Evolutionary conservation across 805 yeast genomes (phyloP), one percentile per base, ranked within the genome.

Genomic region (Clavispora vitiphila): DNA sequence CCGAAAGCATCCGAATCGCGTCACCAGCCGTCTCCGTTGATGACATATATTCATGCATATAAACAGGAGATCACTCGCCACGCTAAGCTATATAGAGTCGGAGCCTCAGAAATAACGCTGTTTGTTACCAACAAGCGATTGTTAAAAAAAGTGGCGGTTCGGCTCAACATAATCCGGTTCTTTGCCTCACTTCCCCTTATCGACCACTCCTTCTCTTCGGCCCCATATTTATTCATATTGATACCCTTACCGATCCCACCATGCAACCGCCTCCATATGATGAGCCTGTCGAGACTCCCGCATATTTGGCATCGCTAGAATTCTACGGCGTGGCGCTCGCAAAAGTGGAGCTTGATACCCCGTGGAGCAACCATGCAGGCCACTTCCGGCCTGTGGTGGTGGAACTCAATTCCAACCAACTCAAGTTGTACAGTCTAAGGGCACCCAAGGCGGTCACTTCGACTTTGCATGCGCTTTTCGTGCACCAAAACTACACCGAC

Each of bases 351-450:
- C 64, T 67, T 39, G 44, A 46, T 5, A 62, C 71, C 2, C 74
- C 74, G 0, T 69, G 60, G 53, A 60, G 55, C 41, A 53, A 45
- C 38, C 51, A 56, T 7, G 42, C 52, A 16, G 41, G 65, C 24
- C 39, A 50, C 8, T 63, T 71, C 65, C 60, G 57, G 40, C 69
- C 71, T 1, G 70, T 69, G 15, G 47, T 66, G 19, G 51, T 66
- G 19, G 72, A 68, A 46, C 48, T 69, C 26, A 67, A 67, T 47
- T 61, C 69, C 30, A 69, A 70, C 15, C 72, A 69, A 44, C 54
- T 69, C 24, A 58, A 58, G 24, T 38, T 69, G 5, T 61, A 64
- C 44, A 54, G 53, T 29, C 46, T 69, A 15, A 46, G 49, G 9
- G 51, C 57, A 8, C 57, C 56, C 8, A 56, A 51, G 20, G 42